Base-by-base conservation (phyloP, 176 grass and related monocot genomes). In the Zoysia japonica region DNA sequence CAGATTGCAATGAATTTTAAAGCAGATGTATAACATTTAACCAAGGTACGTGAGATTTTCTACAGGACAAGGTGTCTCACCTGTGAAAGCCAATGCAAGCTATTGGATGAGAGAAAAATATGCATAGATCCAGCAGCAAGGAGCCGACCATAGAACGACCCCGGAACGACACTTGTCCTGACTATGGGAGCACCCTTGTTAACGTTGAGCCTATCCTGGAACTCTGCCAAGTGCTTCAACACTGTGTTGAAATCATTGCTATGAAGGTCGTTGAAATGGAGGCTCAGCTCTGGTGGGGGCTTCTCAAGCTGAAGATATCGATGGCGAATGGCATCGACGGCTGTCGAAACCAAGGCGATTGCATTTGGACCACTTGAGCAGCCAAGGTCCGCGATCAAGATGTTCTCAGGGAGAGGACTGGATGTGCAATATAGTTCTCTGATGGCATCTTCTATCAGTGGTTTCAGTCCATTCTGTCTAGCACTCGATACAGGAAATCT, bases 241-340 rank as follows among this genome's bases (percentile, higher is more conserved):
- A 17, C 41, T 3, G 65, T 0, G 65, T 67, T 67, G 65, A 67
- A 67, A n/a, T 67, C 65, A 45, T 67, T 67, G 65, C 65, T 67
- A 15, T 40, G 65, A 67, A 67, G 41, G 41, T 67, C 63, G 38
- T 65, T 65, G 0, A 65, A 39, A 39, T 16, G 63, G 12, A 65
- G 63, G 63, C 63, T 65, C 41, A 67, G 65, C 65, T 67, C 65
- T 1, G 65, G 16, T 9, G 8, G 41, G 5, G 65, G 15, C 7
- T 0, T 6, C 65, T 67, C 15, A 19, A 67, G 65, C 14, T 67
- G 14, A 2, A 15, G 6, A 10, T 17, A 67, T 17, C 10, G 41
- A 19, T 3, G 14, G 41, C 4, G 15, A 10, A 67, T n/a, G 16
- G 14, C 42, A 1, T 67, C 16, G 3, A 67, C 41, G 7, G 41